Evolutionary conservation across 768 basidiomycete genomes (phyloP).

Genomic region (Phylloporus sp.): DNA sequence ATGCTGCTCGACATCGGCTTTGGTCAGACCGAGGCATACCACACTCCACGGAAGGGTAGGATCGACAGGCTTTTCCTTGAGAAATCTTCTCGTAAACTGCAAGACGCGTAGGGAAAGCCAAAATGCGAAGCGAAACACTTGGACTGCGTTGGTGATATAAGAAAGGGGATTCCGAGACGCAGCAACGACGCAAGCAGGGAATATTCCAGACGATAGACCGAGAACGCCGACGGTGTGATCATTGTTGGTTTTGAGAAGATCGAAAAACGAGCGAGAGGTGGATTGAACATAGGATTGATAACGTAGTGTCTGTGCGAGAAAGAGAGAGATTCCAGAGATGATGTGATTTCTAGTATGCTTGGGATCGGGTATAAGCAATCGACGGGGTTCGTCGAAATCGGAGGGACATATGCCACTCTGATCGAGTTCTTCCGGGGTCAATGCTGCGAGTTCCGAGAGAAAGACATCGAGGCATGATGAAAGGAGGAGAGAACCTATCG

Average conservation of each 20-base stretch:
- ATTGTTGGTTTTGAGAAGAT: constrained; percentile 33
- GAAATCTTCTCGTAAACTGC: constrained; percentile 27
- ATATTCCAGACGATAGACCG: constrained; percentile 55
- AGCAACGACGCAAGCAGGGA: constrained; percentile 48
- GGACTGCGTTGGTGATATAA: constrained; percentile 41
- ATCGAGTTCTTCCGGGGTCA: constrained; percentile 36
- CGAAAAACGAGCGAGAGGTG: constrained; percentile 19
- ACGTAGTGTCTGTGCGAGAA: constrained; percentile 48
- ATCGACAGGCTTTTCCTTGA: constrained; percentile 20
- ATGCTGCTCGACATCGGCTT: constrained; percentile 19
- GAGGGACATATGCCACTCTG: constrained; percentile 35
- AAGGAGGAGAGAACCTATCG: constrained; percentile 41
- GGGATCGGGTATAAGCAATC: constrained; percentile 36
- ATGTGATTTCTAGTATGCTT: constrained; percentile 43
- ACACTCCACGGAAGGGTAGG: constrained; percentile 40
- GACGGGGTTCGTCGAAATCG: constrained; percentile 40
- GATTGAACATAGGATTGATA: constrained; percentile 44
- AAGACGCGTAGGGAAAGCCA: constrained; percentile 47
- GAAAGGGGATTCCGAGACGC: constrained; percentile 37
- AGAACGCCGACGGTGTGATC: constrained; percentile 36
- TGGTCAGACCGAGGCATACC: constrained; percentile 35
- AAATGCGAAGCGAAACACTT: constrained; percentile 46
- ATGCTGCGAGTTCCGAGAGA: constrained; percentile 41
- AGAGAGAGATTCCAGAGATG: constrained; percentile 43
- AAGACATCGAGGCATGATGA: constrained; percentile 49